Evolutionary conservation across 139 green algal genomes (phyloP), one percentile per base, ranked within the genome.

Genomic region (Ettlia oleoabundans): DNA sequence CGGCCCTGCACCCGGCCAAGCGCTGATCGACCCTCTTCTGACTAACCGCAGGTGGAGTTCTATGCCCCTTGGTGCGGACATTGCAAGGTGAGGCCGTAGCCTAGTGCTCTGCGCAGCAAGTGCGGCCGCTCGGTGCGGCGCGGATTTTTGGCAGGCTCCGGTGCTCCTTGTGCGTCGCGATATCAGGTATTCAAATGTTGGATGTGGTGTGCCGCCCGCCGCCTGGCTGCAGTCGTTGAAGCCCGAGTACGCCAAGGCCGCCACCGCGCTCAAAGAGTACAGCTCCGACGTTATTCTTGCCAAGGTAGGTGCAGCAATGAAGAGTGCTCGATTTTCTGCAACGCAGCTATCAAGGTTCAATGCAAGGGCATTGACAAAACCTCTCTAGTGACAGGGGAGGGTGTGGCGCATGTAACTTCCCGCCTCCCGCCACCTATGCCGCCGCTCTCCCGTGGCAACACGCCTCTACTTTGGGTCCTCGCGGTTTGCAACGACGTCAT

Each of bases 11-110:
- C 21, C 58, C n/a, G n/a, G n/a, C n/a, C n/a, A n/a, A n/a, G 58
- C 58, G 21, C 32, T n/a, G 58, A 66, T n/a, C 6, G 15, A 8
- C 6, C 21, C 6, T 24, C 21, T 24, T 6, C 9, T 9, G 21
- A 10, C 58, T 24, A 19, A 30, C 28, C 21, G 62, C 85, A 93
- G 89, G 91, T 95, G 15, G 89, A 93, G 83, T 95, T 94, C 81
- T 94, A 94, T 61, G 92, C 92, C 5, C 92, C 92, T 5, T 96
- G 92, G 92, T 96, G 92, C 83, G 91, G 92, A 33, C 92, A 96
- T 80, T 96, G 92, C 85, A 91, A 96, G 86, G 90, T 92, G 35
- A 77, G 70, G 13, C 30, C n/a, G n/a, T n/a, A 10, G 58, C 15
- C 58, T 19, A 65, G 10, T 10, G 10, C 58, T 33, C 58, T 33